Evolutionary conservation across 805 yeast species (phyloP).

Genomic region (Zygotorulaspora florentina): DNA sequence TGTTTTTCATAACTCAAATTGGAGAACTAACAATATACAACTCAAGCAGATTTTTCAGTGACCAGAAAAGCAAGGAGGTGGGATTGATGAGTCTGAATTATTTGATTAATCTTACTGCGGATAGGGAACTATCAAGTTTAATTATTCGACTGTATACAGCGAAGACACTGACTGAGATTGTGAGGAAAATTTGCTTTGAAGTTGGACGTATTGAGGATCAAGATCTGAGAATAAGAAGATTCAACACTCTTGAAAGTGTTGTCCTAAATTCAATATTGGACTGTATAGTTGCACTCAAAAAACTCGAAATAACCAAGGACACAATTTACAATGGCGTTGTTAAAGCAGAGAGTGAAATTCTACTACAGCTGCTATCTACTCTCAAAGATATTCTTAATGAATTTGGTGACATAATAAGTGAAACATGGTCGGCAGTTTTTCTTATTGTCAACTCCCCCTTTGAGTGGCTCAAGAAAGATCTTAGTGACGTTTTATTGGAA

Average conservation of each 20-base stretch:
- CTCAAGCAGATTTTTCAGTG: slow-evolving; percentile 43
- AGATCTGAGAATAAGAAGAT: slow-evolving; percentile 13
- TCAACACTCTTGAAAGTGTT: slow-evolving; percentile 39
- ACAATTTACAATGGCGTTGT: slow-evolving; percentile 36
- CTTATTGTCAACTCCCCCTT: slow-evolving; percentile 57
- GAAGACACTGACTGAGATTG: slow-evolving; percentile 48
- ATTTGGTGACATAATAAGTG: slow-evolving; percentile 56
- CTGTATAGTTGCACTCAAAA: slow-evolving; percentile 42
- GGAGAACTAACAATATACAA: slow-evolving; percentile 51
- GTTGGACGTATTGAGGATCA: slow-evolving; percentile 24
- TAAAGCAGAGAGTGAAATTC: slow-evolving; percentile 64
- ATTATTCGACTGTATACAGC: slow-evolving; percentile 48
- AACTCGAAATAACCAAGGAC: slow-evolving; percentile 24
- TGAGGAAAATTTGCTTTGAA: slow-evolving; percentile 34
- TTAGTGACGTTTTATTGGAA: slow-evolving; percentile 22
- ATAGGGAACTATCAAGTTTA: slow-evolving; percentile 39
- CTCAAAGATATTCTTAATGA: slow-evolving; percentile 72
- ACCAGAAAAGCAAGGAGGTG: slow-evolving; percentile 34
- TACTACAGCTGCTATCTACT: slow-evolving; percentile 56
- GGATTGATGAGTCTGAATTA: slow-evolving; percentile 49
- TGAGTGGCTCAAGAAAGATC: slow-evolving; percentile 34
- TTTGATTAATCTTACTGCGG: slow-evolving; percentile 43
- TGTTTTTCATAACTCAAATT: slow-evolving; percentile 51
- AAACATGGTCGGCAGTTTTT: slow-evolving; percentile 75
- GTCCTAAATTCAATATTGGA: slow-evolving; percentile 47